phyloP scores from a whole-genome alignment of 2,329 filamentous ascomycete genomes.

The Claviceps sp. region DNA sequence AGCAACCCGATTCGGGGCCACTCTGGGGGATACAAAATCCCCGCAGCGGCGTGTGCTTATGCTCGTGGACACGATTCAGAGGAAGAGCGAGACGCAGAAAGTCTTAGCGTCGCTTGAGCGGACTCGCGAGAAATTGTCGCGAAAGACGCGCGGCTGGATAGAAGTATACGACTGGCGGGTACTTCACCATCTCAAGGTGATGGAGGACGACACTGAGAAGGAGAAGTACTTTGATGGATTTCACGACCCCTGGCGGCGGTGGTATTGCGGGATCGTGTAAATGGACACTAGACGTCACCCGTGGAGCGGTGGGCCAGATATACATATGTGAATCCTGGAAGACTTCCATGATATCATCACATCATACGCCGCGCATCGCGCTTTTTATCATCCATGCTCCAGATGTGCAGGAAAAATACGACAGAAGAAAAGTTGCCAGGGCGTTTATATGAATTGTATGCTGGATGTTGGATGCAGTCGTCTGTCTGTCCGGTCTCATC shows the following conservation, averaged over 20 bases:
- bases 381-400: too few relatives aligned
- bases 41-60: constrained; percentile 9
- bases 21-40: background rate
- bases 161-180: constrained; percentile 35
- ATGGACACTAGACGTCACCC: background rate
- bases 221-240: constrained; percentile 22
- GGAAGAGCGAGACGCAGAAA: constrained; percentile 15
- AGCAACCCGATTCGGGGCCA: constrained; percentile 2
- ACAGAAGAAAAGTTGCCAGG: too few relatives aligned
- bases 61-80: constrained; percentile 27
- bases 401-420: too few relatives aligned
- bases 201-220: constrained; percentile 21
- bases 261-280: constrained; percentile 29
- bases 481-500: too few relatives aligned
- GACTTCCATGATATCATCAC: too few relatives aligned
- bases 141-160: constrained; percentile 22
- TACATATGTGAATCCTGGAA: too few relatives aligned
- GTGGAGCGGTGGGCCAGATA: too few relatives aligned
- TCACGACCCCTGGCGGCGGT: constrained; percentile 29
- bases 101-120: constrained; percentile 22
- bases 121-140: constrained; percentile 13
- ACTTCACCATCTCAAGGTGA: constrained; percentile 25
- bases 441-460: too few relatives aligned
- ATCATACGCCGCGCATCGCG: too few relatives aligned
- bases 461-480: too few relatives aligned